These are phyloP conservation scores for Rhizoclosmatium globosum DNA, from an alignment of 192 early-diverging fungal genomes.

Conservation along the genomic window DNA sequence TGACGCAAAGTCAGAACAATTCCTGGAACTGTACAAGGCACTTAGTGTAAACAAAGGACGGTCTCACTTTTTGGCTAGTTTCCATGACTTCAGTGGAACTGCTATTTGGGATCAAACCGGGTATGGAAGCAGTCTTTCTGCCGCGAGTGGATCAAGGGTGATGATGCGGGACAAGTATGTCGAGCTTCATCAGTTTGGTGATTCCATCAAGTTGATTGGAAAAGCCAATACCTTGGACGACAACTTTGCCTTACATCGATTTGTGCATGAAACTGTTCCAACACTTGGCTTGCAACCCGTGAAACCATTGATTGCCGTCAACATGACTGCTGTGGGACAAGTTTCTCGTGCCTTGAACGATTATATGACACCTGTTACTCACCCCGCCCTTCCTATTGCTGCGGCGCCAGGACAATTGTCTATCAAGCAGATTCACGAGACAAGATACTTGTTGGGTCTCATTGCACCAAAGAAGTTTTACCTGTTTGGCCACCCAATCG, in stretches of 20 bases:
- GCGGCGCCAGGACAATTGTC: constrained; percentile 97
- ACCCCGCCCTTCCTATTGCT: constrained; percentile 73
- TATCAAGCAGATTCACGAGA: constrained; percentile 77
- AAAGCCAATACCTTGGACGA: constrained; percentile 76
- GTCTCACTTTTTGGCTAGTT: constrained; percentile 81
- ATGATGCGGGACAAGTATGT: constrained; percentile 64
- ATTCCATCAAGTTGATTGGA: constrained; percentile 95
- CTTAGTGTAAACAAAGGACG: constrained; percentile 69
- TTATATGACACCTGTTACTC: constrained; percentile 95
- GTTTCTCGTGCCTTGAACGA: constrained; percentile 88
- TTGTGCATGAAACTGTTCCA: constrained; percentile 60
- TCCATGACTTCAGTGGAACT: constrained; percentile 80
- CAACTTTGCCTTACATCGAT: constrained; percentile 82
- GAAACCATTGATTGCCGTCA: constrained; percentile 90
- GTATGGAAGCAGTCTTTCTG: constrained; percentile 33
- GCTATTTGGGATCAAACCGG: constrained; percentile 67
- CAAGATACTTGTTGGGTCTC: constrained; percentile 75
- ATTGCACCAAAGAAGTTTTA: constrained; percentile 74
- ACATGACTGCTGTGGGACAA: constrained; percentile 93
- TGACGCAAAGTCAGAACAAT: constrained; percentile 79
- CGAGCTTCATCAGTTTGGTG: constrained; percentile 59
- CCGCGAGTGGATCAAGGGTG: not conserved
- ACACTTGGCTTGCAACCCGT: constrained; percentile 37
- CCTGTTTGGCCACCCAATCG: constrained; percentile 91
- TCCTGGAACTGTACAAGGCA: constrained; percentile 35